phyloP scores from a whole-genome alignment of 2,329 filamentous ascomycete species.

The Fusarium nisikadoi region DNA sequence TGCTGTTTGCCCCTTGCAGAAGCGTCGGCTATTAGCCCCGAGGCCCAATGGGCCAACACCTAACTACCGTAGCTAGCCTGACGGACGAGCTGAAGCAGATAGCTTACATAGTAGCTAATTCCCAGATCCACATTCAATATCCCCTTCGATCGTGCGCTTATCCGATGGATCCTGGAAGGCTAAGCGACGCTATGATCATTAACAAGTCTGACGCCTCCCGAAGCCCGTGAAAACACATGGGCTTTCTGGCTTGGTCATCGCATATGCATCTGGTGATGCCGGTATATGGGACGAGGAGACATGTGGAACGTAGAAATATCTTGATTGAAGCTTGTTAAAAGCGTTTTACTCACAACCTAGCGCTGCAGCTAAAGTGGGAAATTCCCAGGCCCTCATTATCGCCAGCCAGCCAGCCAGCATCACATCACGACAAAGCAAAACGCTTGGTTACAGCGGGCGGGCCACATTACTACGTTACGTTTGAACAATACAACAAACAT shows the following conservation, averaged over 20 bases:
- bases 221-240: neutral
- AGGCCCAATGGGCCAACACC: neutral
- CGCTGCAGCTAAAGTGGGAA: neutral
- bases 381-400: neutral
- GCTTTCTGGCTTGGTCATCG: neutral
- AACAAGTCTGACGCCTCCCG: constrained; percentile 7
- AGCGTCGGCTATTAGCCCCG: constrained; percentile 20
- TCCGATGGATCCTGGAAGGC: constrained; percentile 11
- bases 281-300: neutral
- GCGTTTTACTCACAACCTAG: neutral
- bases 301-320: neutral
- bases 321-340: neutral
- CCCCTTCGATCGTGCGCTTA: constrained; percentile 26
- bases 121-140: constrained; percentile 19
- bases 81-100: neutral
- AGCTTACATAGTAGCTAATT: neutral
- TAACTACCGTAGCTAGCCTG: neutral
- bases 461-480: neutral
- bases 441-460: neutral
- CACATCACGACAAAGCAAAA: neutral
- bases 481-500: neutral
- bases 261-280: neutral
- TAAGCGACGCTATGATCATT: constrained; percentile 8
- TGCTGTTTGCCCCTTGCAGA: constrained; percentile 33
- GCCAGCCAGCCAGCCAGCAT: neutral